A percentile compares a stretch with the other conserved stretches of the same genome.
These are phyloP conservation scores for Parascedosporium putredinis DNA, from an alignment of 2,329 filamentous ascomycete genomes.

Conservation along the genomic window DNA sequence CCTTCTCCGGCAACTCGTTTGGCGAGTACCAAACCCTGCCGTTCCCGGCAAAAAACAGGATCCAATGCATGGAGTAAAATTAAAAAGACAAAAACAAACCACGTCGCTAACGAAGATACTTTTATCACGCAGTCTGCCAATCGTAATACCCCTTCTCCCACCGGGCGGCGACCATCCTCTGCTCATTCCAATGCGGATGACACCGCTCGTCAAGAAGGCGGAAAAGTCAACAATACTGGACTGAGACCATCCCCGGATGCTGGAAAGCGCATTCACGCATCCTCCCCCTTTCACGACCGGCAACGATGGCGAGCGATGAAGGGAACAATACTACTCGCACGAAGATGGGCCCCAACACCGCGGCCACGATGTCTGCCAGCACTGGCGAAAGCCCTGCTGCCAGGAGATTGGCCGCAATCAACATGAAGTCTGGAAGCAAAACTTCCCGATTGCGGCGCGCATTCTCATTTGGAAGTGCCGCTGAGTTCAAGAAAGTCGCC, in stretches of 20 bases:
- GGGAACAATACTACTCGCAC: conserved; percentile 31
- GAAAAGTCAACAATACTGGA: conserved; percentile 47
- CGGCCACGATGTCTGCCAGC: conserved; percentile 21
- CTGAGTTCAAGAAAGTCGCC: conserved; percentile 71
- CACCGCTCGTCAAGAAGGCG: conserved; percentile 32
- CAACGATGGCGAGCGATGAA: conserved; percentile 48
- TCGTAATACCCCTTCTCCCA: conserved; percentile 44
- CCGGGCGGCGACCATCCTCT: conserved; percentile 40
- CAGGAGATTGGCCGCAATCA: conserved; percentile 77
- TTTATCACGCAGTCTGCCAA: conserved; percentile 42
- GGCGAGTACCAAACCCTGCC: conserved; percentile 1
- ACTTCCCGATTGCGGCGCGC: conserved; percentile 77
- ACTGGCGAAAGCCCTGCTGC: conserved; percentile 57
- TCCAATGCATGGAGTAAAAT: not conserved
- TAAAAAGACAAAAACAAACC: conserved; percentile 13
- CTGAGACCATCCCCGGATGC: conserved; percentile 56
- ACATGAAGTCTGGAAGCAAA: conserved; percentile 76
- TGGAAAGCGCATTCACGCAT: conserved; percentile 52
- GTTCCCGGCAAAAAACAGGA: not conserved
- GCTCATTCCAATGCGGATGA: conserved; percentile 3
- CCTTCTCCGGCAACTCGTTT: conserved; percentile 2
- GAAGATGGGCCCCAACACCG: too few relatives aligned
- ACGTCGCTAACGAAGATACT: conserved; percentile 32
- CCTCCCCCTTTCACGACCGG: conserved; percentile 68
- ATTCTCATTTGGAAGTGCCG: conserved; percentile 93